These are phyloP conservation scores for Alternaria metachromatica DNA, from an alignment of 2,329 filamentous ascomycete species.

Conservation along the genomic window DNA sequence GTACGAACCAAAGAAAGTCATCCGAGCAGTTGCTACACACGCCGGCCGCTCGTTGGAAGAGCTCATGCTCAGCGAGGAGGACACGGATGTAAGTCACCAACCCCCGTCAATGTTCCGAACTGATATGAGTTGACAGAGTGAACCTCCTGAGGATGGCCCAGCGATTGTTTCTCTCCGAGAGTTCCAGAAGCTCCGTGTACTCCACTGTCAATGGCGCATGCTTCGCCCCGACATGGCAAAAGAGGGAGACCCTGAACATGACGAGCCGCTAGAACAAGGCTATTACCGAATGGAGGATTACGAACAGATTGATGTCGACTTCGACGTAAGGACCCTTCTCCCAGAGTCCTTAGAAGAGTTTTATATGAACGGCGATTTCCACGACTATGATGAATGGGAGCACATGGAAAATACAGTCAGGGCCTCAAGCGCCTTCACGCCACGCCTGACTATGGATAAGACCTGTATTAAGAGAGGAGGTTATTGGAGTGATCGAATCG, in stretches of 20 bases:
- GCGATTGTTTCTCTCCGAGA: not conserved
- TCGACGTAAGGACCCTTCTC: not conserved
- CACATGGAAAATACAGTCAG: not conserved
- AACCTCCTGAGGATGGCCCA: not conserved
- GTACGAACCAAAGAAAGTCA: slow-evolving; percentile 12
- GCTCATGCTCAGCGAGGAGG: not conserved
- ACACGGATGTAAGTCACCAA: not conserved
- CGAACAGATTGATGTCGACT: not conserved
- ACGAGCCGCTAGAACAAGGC: not conserved
- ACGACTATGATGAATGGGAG: not conserved
- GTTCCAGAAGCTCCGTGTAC: not conserved
- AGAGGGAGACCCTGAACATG: not conserved
- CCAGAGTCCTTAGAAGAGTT: not conserved
- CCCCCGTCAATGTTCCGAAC: not conserved
- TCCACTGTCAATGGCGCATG: not conserved
- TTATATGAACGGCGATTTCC: not conserved
- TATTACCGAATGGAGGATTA: not conserved
- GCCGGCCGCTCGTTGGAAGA: slow-evolving; percentile 12
- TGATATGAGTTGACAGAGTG: not conserved
- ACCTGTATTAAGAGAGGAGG: not conserved
- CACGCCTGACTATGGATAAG: not conserved
- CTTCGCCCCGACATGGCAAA: not conserved
- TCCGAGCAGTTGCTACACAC: slow-evolving; percentile 9
- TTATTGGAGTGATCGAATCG: not conserved
- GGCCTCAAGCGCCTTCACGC: not conserved